phyloP scores from a whole-genome alignment of 1,284 basidiomycete genomes.

The Cutaneotrichosporon sp. region DNA sequence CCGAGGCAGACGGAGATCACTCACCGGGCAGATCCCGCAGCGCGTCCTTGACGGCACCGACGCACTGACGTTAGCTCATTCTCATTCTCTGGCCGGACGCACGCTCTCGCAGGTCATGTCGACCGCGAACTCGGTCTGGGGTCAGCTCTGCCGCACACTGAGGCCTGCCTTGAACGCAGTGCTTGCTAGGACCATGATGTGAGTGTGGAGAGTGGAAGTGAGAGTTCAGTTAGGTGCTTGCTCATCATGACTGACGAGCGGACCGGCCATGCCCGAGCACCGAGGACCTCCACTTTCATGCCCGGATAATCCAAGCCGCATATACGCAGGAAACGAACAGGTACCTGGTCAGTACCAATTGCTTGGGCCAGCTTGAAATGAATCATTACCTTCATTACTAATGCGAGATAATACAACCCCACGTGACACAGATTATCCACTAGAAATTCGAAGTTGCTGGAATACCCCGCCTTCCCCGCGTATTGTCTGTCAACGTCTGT shows the following conservation, averaged over 20 bases:
- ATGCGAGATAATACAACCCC: not conserved
- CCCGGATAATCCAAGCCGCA: not conserved
- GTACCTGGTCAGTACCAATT: not conserved
- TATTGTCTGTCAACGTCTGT: not conserved
- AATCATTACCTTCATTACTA: not conserved
- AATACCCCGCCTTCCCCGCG: not conserved
- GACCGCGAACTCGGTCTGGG: constrained; percentile 53
- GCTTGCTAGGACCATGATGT: constrained; percentile 37
- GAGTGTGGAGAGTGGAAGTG: not conserved
- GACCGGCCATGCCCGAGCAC: constrained; percentile 6
- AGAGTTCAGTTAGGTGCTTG: not conserved
- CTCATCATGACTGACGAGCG: constrained; percentile 2
- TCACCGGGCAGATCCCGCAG: constrained; percentile 40
- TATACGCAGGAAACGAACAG: no score
- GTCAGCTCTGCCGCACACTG: constrained; percentile 4
- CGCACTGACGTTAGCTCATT: constrained; percentile 39
- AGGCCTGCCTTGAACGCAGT: constrained; percentile 38
- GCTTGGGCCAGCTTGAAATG: not conserved
- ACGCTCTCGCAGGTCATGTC: constrained; percentile 54
- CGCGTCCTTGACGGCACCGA: constrained; percentile 44
- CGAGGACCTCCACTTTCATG: constrained; percentile 6
- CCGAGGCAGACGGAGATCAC: not conserved
- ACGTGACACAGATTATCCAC: not conserved
- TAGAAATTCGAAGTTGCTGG: not conserved
- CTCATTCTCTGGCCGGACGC: constrained; percentile 9